These are phyloP conservation scores for Solanum pennellii DNA, from an alignment of 257 asterid genomes.

Conservation along the genomic window DNA sequence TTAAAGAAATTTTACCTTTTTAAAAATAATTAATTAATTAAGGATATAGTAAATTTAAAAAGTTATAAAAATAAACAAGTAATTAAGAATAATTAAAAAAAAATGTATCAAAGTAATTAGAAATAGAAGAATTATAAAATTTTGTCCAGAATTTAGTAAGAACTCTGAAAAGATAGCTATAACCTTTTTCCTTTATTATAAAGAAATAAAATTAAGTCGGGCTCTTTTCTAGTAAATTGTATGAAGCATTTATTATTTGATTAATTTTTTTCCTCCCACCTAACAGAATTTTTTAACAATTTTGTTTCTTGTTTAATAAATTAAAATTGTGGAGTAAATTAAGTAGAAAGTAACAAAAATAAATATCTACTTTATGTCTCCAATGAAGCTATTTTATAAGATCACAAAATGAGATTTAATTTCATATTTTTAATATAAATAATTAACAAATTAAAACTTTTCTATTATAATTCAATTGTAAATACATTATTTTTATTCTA, in stretches of 20 bases:
- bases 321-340: not conserved
- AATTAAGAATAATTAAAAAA: too few relatives aligned
- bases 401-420: not conserved
- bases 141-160: not conserved
- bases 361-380: not conserved
- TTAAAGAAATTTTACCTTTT: too few relatives aligned
- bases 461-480: not conserved
- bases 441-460: too few relatives aligned
- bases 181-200: not conserved
- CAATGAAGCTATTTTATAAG: not conserved
- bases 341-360: not conserved
- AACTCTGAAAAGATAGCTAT: not conserved
- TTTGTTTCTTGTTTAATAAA: too few relatives aligned
- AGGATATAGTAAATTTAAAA: too few relatives aligned
- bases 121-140: too few relatives aligned
- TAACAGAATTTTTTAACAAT: not conserved
- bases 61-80: too few relatives aligned
- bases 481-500: too few relatives aligned
- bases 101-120: too few relatives aligned
- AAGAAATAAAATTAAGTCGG: too few relatives aligned
- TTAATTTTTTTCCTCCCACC: not conserved
- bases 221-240: too few relatives aligned
- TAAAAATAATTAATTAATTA: too few relatives aligned
- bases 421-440: not conserved
- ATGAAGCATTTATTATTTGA: not conserved